Conservation (phyloP, 352 stramenopile genomes). For the Phytophthora fragariae region DNA sequence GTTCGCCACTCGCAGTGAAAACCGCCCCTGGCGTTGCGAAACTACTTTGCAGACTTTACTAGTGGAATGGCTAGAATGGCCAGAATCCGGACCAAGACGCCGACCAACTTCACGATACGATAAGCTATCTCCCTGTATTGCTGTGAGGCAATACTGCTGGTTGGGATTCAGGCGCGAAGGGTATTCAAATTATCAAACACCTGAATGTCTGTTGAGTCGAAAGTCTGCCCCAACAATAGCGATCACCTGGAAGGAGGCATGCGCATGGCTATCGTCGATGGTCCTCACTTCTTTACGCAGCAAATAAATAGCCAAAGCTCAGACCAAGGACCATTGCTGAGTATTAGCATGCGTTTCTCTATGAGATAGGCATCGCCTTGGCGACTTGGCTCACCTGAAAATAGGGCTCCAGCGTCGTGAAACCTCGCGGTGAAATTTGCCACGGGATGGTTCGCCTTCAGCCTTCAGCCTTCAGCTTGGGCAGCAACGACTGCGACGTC, state of each 20-base stretch:
- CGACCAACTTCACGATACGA: too few species aligned
- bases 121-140: too few species aligned
- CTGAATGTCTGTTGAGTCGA: too few species aligned
- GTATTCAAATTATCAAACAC: not conserved
- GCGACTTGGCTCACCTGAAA: constrained; percentile 13
- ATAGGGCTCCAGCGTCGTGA: constrained; percentile 12
- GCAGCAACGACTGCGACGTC: constrained; percentile 5
- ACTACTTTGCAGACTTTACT: not conserved
- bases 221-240: constrained; percentile 28
- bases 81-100: too few species aligned
- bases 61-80: too few species aligned
- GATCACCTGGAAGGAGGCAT: constrained; percentile 7
- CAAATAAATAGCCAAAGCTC: constrained; percentile 28
- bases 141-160: too few species aligned
- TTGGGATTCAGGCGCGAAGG: not conserved
- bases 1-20: not conserved
- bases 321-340: not conserved
- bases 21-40: not conserved
- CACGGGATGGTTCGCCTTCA: constrained; percentile 13
- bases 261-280: constrained; percentile 4
- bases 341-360: constrained; percentile 7
- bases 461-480: not conserved
- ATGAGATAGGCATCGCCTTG: constrained; percentile 7
- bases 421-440: constrained; percentile 15
- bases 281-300: constrained; percentile 25